These are phyloP conservation scores for Papiliotrema laurentii DNA, from an alignment of 1,284 basidiomycete genomes.

Conservation along the genomic window DNA sequence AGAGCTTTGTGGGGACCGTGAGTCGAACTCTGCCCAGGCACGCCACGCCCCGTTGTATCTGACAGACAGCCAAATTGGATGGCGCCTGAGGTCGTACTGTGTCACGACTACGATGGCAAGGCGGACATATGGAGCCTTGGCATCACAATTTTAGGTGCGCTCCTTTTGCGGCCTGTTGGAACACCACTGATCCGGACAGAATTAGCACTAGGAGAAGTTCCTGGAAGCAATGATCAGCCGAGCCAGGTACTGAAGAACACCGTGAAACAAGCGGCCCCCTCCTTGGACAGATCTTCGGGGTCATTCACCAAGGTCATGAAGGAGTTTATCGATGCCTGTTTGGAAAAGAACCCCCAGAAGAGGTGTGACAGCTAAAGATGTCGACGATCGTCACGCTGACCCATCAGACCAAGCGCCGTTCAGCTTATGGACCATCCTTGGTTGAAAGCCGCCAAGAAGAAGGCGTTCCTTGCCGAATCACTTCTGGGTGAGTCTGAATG, in stretches of 20 bases:
- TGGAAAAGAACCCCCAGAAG: conserved; percentile 73
- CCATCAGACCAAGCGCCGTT: conserved; percentile 20
- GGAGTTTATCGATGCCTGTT: conserved; percentile 78
- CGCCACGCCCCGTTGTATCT: not conserved
- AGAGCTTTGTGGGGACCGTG: conserved; percentile 83
- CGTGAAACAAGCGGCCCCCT: conserved; percentile 15
- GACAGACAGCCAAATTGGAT: conserved; percentile 76
- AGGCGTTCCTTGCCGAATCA: conserved; percentile 28
- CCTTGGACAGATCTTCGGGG: conserved; percentile 46
- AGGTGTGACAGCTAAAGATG: conserved; percentile 56
- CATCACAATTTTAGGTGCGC: conserved; percentile 70
- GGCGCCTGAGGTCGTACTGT: conserved; percentile 90
- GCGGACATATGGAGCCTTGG: conserved; percentile 97
- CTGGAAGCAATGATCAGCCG: conserved; percentile 14
- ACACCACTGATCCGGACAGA: conserved; percentile 8
- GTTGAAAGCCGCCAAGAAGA: conserved; percentile 30
- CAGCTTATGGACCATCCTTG: conserved; percentile 29
- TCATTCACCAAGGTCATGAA: conserved; percentile 71
- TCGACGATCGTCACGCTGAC: not conserved
- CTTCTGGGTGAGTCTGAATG: conserved; percentile 22
- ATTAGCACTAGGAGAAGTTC: conserved; percentile 33
- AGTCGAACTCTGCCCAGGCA: no score
- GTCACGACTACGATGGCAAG: conserved; percentile 83
- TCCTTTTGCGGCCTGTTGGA: not conserved
- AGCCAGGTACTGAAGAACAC: conserved; percentile 17